Conservation (phyloP, 2,329 filamentous ascomycete species). For the Fusarium praegraminearum region DNA sequence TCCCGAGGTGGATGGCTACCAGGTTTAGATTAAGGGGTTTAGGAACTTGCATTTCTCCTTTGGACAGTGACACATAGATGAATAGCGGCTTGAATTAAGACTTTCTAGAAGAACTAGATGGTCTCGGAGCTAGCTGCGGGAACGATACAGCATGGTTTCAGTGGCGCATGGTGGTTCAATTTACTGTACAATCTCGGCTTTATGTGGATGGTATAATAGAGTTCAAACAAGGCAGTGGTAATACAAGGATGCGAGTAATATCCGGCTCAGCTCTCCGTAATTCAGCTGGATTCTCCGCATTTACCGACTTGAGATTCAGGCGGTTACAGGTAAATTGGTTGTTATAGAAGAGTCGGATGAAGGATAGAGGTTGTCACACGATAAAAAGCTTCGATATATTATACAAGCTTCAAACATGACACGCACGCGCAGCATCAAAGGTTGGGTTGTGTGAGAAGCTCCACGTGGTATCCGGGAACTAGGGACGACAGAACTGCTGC, state of each 20-base stretch:
- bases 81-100: conserved; percentile 1
- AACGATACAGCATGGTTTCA: conserved; percentile 10
- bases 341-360: conserved; percentile 20
- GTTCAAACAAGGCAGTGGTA: background rate
- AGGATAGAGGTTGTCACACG: conserved; percentile 8
- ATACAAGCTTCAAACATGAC: conserved; percentile 8
- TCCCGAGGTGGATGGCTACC: conserved; percentile 53
- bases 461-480: conserved; percentile 42
- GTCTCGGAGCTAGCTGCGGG: conserved; percentile 4
- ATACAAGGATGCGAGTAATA: conserved; percentile 6
- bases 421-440: background rate
- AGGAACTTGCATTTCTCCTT: background rate
- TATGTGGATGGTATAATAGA: background rate
- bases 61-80: conserved; percentile 1
- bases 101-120: conserved; percentile 1
- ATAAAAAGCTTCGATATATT: background rate
- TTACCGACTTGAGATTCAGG: conserved; percentile 30
- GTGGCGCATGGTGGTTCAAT: background rate
- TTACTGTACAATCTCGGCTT: background rate
- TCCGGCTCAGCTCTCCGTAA: conserved; percentile 27
- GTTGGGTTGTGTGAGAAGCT: conserved; percentile 4
- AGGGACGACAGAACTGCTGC: conserved; percentile 23
- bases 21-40: conserved; percentile 50
- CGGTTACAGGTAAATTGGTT: conserved; percentile 19
- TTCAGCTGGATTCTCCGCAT: conserved; percentile 31